phyloP scores from a whole-genome alignment of 345 rosid species.

The Theobroma cacao region DNA sequence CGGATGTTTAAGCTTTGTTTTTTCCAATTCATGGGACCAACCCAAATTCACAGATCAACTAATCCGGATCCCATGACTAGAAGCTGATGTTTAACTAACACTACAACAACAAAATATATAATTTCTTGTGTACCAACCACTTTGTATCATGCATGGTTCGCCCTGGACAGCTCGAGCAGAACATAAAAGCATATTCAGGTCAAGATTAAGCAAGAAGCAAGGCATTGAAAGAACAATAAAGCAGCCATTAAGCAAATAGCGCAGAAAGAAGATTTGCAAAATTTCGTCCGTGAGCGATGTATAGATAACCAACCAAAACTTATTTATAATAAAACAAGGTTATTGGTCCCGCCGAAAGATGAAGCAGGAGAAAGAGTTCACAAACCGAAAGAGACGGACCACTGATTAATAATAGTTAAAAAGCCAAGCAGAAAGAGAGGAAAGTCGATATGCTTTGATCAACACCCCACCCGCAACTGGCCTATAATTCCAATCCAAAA shows the following conservation, averaged over 20 bases:
- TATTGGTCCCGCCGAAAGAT: background rate
- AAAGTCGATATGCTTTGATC: background rate
- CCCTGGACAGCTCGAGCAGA: background rate
- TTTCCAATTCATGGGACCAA: slow-evolving; percentile 20
- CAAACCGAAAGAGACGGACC: background rate
- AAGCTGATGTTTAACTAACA: slow-evolving; percentile 12
- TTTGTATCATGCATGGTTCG: background rate
- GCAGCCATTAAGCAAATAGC: too few species aligned
- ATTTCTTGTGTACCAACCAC: background rate
- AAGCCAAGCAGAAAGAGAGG: background rate
- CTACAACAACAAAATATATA: background rate
- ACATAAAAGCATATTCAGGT: background rate
- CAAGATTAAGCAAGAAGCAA: background rate
- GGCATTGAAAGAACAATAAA: background rate
- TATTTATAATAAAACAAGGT: background rate
- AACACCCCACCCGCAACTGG: slow-evolving; percentile 6
- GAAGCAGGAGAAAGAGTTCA: background rate
- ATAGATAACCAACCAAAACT: slow-evolving; percentile 17
- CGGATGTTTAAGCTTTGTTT: background rate
- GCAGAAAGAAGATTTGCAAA: too few species aligned
- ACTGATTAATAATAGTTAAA: background rate
- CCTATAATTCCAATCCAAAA: background rate
- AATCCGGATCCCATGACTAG: slow-evolving; percentile 28
- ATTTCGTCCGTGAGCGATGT: background rate
- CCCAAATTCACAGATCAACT: slow-evolving; percentile 40